These are phyloP conservation scores for Phytophthora citricola DNA, from an alignment of 352 stramenopile genomes.

Conservation along the genomic window DNA sequence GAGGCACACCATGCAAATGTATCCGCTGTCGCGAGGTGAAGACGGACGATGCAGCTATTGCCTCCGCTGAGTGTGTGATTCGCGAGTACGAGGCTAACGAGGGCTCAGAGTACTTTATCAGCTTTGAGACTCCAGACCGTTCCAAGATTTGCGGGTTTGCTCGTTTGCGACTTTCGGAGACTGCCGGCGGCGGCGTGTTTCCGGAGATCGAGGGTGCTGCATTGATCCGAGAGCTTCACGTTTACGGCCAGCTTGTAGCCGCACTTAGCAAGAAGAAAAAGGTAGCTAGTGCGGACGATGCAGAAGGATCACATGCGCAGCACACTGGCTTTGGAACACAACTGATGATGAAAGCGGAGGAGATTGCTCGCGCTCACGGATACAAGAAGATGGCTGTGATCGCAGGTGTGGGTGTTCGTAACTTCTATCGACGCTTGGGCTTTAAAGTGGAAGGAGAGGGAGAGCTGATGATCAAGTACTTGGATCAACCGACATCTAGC, in stretches of 20 bases:
- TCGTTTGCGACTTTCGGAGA: constrained; percentile 80
- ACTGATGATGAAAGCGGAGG: constrained; percentile 84
- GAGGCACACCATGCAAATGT: constrained; percentile 82
- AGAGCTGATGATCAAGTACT: constrained; percentile 89
- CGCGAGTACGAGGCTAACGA: constrained; percentile 89
- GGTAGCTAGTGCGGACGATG: constrained; percentile 22
- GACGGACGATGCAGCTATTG: constrained; percentile 82
- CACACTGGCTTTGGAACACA: constrained; percentile 91
- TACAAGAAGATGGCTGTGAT: constrained; percentile 91
- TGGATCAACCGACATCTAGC: constrained; percentile 31
- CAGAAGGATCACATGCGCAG: constrained; percentile 69
- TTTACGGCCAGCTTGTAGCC: constrained; percentile 90
- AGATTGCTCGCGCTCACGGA: constrained; percentile 73
- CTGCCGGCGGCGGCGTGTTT: constrained; percentile 74
- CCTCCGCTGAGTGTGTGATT: constrained; percentile 69
- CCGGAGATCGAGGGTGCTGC: constrained; percentile 78
- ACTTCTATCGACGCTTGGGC: constrained; percentile 91
- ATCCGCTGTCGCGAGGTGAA: constrained; percentile 94
- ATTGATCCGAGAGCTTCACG: constrained; percentile 90
- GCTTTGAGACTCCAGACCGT: constrained; percentile 90
- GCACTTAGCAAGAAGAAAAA: constrained; percentile 52
- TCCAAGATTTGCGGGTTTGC: constrained; percentile 93
- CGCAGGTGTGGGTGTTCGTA: constrained; percentile 89
- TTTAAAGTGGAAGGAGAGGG: constrained; percentile 89
- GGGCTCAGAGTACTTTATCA: constrained; percentile 92